phyloP scores from a whole-genome alignment of 331 rosid genomes.

The Stylosanthes scabra region DNA sequence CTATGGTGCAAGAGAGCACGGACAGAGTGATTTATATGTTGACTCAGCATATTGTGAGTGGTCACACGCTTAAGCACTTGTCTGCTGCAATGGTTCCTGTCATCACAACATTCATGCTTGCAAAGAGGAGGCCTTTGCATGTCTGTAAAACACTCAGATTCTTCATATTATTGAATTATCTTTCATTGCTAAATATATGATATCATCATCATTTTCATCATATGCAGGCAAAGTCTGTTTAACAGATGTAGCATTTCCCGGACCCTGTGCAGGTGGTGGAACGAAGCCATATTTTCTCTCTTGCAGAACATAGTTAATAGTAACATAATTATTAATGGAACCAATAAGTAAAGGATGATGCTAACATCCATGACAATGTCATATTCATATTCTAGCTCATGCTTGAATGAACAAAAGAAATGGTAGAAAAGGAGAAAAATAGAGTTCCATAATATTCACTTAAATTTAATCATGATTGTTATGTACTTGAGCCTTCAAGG shows the following conservation, averaged over 20 bases:
- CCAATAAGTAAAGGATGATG: background rate
- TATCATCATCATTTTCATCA: too few species aligned
- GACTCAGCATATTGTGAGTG: constrained; percentile 93
- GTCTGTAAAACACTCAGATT: constrained; percentile 15
- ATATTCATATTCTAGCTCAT: too few species aligned
- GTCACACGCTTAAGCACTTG: constrained; percentile 96
- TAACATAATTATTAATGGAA: background rate
- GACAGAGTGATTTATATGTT: too few species aligned
- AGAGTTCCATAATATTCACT: constrained; percentile 32
- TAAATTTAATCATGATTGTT: constrained; percentile 36
- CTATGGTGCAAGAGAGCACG: constrained; percentile 86
- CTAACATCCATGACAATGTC: constrained; percentile 3
- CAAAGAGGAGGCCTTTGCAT: constrained; percentile 68
- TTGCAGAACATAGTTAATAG: background rate
- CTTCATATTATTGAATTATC: too few species aligned
- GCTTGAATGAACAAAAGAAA: background rate
- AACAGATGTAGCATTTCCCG: constrained; percentile 52
- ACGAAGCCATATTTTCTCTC: constrained; percentile 15
- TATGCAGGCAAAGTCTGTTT: constrained; percentile 69
- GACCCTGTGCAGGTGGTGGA: constrained; percentile 60
- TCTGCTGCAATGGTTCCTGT: constrained; percentile 91
- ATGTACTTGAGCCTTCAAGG: constrained; percentile 40
- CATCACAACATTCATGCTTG: constrained; percentile 91
- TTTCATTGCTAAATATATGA: too few species aligned
- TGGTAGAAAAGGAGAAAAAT: constrained; percentile 21